These are phyloP conservation scores for Naganishia vaughanmartiniae DNA, from an alignment of 768 basidiomycete species.

Conservation along the genomic window DNA sequence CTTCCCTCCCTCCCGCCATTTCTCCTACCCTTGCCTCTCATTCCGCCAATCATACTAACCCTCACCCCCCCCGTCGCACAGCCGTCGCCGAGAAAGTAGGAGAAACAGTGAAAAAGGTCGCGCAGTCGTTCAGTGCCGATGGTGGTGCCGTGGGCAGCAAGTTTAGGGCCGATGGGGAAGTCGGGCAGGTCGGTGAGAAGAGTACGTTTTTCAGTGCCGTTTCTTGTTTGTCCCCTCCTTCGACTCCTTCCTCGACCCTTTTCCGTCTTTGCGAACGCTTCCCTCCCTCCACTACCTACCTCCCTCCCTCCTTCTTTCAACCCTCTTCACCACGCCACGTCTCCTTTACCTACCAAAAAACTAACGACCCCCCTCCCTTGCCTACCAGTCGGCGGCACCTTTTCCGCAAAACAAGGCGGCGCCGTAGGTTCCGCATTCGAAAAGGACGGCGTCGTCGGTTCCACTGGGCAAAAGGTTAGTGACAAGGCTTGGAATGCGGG, in stretches of 20 bases:
- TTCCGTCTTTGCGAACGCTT: too few relatives aligned
- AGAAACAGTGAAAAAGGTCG: conserved; percentile 28
- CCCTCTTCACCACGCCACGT: too few relatives aligned
- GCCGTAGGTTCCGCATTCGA: conserved; percentile 27
- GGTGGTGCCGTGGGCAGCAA: conserved; percentile 25
- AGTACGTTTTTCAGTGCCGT: background rate
- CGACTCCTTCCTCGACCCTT: too few relatives aligned
- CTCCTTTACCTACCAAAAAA: too few relatives aligned
- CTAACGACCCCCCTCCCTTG: background rate
- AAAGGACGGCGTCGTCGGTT: conserved; percentile 25
- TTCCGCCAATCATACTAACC: background rate
- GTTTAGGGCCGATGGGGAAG: conserved; percentile 26
- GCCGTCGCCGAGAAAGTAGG: conserved; percentile 30
- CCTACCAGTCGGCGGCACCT: conserved; percentile 19
- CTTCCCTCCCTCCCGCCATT: background rate
- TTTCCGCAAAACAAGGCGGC: conserved; percentile 27
- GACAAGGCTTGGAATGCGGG: conserved; percentile 29
- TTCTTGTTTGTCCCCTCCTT: too few relatives aligned
- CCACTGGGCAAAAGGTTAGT: conserved; percentile 22
- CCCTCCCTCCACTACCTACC: background rate
- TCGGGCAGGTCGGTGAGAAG: conserved; percentile 26
- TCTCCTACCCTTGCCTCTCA: background rate
- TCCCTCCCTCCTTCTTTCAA: background rate
- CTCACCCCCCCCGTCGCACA: background rate
- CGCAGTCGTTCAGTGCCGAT: conserved; percentile 25